Conservation (phyloP, 2,329 filamentous ascomycete genomes). For the Hirsutella rhossiliensis region DNA sequence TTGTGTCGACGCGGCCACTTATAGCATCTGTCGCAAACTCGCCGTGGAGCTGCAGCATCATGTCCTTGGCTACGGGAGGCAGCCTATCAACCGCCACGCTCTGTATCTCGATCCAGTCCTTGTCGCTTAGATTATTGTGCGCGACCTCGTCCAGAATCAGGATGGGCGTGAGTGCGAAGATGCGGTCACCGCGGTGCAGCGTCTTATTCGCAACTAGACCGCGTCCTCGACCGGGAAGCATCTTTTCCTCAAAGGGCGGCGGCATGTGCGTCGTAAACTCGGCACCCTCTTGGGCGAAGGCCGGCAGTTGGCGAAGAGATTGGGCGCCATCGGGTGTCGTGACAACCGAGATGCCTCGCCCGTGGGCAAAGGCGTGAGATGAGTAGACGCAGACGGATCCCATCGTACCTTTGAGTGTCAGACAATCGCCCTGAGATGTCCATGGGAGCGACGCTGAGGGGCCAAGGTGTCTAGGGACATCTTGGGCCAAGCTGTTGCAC, state of each 20-base stretch:
- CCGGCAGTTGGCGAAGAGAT: slow-evolving; percentile 13
- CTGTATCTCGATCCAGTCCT: neutral
- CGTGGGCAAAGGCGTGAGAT: slow-evolving; percentile 19
- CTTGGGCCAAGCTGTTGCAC: neutral
- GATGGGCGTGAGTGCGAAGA: slow-evolving; percentile 2
- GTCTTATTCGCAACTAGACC: slow-evolving; percentile 13
- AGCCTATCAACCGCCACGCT: slow-evolving; percentile 4
- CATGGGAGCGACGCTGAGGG: neutral
- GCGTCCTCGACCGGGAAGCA: slow-evolving; percentile 12
- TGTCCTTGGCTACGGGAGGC: neutral
- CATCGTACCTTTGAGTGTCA: neutral
- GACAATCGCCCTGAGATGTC: neutral
- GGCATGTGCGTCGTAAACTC: slow-evolving; percentile 1
- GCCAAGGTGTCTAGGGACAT: neutral
- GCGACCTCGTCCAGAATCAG: neutral
- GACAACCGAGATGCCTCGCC: slow-evolving; percentile 26
- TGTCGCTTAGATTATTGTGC: neutral
- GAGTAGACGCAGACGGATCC: slow-evolving; percentile 20
- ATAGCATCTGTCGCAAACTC: slow-evolving; percentile 4
- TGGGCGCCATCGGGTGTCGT: slow-evolving; percentile 20
- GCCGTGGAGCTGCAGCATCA: neutral
- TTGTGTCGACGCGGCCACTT: slow-evolving; percentile 4
- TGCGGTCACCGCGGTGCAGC: slow-evolving; percentile 9
- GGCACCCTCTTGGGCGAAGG: slow-evolving; percentile 13
- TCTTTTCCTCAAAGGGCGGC: slow-evolving; percentile 9